Percentiles rank a stretch among this genome's conserved stretches.
phyloP scores from a whole-genome alignment of 2,329 filamentous ascomycete genomes.

The Pseudopyrenochaeta lycopersici region DNA sequence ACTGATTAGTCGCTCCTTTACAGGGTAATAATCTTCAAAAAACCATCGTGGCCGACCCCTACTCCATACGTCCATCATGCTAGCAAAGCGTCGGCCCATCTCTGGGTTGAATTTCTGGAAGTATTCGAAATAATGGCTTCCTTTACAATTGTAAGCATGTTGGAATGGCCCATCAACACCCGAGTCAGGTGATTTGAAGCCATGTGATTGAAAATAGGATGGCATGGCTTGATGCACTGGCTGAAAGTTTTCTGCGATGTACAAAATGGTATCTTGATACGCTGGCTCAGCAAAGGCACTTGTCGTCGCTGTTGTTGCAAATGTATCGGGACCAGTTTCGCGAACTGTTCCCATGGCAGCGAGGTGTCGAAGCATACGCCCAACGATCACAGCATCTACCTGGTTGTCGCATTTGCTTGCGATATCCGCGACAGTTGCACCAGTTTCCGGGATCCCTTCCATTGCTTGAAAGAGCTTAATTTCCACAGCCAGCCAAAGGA shows the following conservation, averaged over 20 bases:
- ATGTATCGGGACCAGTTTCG: conserved; percentile 26
- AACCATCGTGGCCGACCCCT: conserved; percentile 36
- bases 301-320: conserved; percentile 25
- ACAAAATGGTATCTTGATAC: conserved; percentile 33
- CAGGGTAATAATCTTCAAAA: conserved; percentile 30
- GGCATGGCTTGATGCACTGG: conserved; percentile 26
- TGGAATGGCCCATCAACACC: conserved; percentile 32
- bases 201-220: conserved; percentile 22
- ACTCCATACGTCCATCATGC: conserved; percentile 40
- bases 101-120: conserved; percentile 28
- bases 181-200: conserved; percentile 23
- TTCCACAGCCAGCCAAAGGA: conserved; percentile 30
- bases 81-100: conserved; percentile 35
- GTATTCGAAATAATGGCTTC: conserved; percentile 31
- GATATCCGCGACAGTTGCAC: conserved; percentile 21
- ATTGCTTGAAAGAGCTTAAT: conserved; percentile 35
- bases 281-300: conserved; percentile 22
- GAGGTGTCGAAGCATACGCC: conserved; percentile 39
- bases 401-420: conserved; percentile 19
- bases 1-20: conserved; percentile 28
- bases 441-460: conserved; percentile 10
- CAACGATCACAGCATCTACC: conserved; percentile 29
- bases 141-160: conserved; percentile 29
- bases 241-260: conserved; percentile 30
- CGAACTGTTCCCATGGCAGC: conserved; percentile 32